Evolutionary conservation across 2,329 filamentous ascomycete species (phyloP), one percentile per base, ranked within the genome.

Genomic region (Fusarium nanum): DNA sequence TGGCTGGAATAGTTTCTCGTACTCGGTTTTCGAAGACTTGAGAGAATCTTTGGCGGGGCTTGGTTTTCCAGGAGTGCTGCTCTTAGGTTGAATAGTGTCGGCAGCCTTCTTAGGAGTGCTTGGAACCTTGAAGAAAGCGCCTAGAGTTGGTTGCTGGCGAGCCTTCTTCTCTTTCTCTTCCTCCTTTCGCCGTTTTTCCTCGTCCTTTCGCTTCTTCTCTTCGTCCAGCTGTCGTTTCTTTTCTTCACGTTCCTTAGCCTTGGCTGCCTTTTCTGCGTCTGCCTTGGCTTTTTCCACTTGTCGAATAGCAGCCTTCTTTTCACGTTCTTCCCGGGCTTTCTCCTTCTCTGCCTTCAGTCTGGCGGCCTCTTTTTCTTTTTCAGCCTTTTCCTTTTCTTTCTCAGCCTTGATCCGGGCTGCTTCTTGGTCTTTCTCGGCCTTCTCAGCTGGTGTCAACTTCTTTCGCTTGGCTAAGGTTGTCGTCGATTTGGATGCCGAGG

Each of bases 1-100:
- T 0, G 92, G 90, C 32, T 93, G 87, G 75, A 98, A 98, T 37
- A 86, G 83, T 71, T 88, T 89, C 20, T 92, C 83, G 71, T 93
- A 94, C 46, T 88, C 85, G 0, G 87, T 85, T 52, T 71, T 76
- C 27, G 65, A 56, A n/a, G 56, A 37, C 32, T 75, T 71, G 10
- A 42, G 52, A 10, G 63, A 27, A 23, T 52, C n/a, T 37, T 69
- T 74, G 14, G 53, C 41, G 14, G 64, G 60, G 40, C 73, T 64
- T 10, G 68, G 56, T 68, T 82, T 77, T 45, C 70, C 56, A 53
- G 80, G 72, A 40, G 78, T 78, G 9, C 54, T 64, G 4, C 70
- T 71, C 40, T 77, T 79, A 34, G 76, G 62, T 20, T 60, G 70
- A 5, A 76, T 71, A 27, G 78, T 78, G 50, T 77, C 78, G 48